phyloP scores from a whole-genome alignment of 176 grass and related monocot genomes.

The Oryza punctata region DNA sequence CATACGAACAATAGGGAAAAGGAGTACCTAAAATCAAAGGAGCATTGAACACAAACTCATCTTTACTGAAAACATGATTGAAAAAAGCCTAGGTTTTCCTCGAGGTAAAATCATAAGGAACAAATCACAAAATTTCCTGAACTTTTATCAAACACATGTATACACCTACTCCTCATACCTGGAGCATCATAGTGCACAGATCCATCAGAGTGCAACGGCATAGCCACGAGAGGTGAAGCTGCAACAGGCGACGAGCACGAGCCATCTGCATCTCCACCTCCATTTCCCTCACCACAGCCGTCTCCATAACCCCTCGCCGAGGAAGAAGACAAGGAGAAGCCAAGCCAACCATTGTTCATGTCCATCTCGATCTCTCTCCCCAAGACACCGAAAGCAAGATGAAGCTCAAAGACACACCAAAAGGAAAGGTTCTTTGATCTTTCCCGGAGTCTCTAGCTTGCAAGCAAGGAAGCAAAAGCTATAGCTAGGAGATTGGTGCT shows the following conservation, averaged over 20 bases:
- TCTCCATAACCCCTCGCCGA: slow-evolving; percentile 28
- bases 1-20: neutral
- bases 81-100: neutral
- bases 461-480: slow-evolving; percentile 33
- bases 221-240: slow-evolving; percentile 28
- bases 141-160: neutral
- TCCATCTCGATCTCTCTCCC: slow-evolving; percentile 46
- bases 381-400: neutral
- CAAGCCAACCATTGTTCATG: slow-evolving; percentile 70
- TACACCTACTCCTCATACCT: neutral
- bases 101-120: neutral
- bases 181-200: slow-evolving; percentile 28
- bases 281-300: slow-evolving; percentile 11
- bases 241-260: slow-evolving; percentile 40
- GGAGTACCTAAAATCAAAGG: neutral
- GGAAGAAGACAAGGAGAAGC: slow-evolving; percentile 63
- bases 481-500: slow-evolving; percentile 28
- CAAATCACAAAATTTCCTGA: neutral
- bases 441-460: slow-evolving; percentile 25
- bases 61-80: neutral
- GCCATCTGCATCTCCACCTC: slow-evolving; percentile 31
- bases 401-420: neutral
- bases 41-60: neutral
- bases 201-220: slow-evolving; percentile 48
- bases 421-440: slow-evolving; percentile 31